These are phyloP conservation scores for Glebionis coronaria DNA, from an alignment of 129 eudicot genomes.

Conservation along the genomic window DNA sequence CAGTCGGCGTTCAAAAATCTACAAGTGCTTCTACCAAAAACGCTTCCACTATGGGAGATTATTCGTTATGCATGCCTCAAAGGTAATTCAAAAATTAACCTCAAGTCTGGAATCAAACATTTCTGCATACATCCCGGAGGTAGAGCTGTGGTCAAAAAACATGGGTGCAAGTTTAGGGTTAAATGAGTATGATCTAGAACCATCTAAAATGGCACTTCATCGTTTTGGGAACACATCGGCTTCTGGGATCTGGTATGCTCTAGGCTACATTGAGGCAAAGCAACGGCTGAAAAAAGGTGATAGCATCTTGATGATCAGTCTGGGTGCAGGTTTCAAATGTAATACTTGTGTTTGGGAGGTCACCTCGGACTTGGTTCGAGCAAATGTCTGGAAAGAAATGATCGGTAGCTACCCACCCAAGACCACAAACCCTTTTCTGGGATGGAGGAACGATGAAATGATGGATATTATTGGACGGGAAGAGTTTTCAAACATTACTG, in stretches of 20 bases:
- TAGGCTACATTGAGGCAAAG: no score
- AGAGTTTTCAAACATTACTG: no score
- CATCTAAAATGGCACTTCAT: conserved; percentile 67
- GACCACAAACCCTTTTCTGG: no score
- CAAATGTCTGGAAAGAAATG: conserved; percentile 60
- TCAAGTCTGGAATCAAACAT: conserved; percentile 60
- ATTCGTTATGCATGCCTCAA: conserved; percentile 25
- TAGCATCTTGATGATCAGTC: conserved; percentile 59
- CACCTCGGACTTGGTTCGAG: conserved; percentile 42
- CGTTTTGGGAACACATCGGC: conserved; percentile 81
- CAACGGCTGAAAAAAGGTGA: conserved; percentile 77
- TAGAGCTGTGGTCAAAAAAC: conserved; percentile 57
- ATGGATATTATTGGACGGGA: conserved; percentile 9
- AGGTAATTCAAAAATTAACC: no score
- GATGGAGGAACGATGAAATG: conserved; percentile 46
- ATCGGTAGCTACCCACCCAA: conserved; percentile 61
- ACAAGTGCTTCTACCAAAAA: conserved; percentile 38
- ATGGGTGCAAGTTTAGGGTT: conserved; percentile 45
- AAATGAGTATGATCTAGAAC: conserved; percentile 57
- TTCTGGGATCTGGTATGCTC: conserved; percentile 74
- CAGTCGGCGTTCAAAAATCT: conserved; percentile 37
- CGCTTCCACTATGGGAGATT: conserved; percentile 48
- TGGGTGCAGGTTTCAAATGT: conserved; percentile 82
- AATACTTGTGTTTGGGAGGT: conserved; percentile 89
- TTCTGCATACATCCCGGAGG: conserved; percentile 83